A percentile compares a stretch with the other conserved stretches of the same genome.
Conservation (phyloP, 1,284 basidiomycete genomes). For the Rhodotorula sp. region DNA sequence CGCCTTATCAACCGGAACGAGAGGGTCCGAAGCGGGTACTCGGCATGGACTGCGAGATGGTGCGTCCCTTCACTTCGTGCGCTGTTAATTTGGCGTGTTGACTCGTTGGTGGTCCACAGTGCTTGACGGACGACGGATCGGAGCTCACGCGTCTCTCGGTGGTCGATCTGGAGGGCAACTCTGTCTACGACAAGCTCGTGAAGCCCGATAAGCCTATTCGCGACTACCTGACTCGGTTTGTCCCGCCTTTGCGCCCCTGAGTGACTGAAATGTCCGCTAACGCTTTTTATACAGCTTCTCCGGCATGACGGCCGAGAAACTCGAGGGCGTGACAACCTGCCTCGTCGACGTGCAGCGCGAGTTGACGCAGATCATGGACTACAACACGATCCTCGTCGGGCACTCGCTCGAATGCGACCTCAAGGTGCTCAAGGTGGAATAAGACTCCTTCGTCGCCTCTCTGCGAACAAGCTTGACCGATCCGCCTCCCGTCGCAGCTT, state of each 20-base stretch:
- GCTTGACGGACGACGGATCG: constrained; percentile 78
- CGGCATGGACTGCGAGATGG: constrained; percentile 90
- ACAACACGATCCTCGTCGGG: constrained; percentile 79
- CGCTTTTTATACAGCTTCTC: constrained; percentile 64
- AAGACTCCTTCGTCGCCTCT: constrained; percentile 44
- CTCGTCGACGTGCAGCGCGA: constrained; percentile 71
- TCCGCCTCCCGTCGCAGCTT: constrained; percentile 14
- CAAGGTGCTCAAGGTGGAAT: constrained; percentile 74
- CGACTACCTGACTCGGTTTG: constrained; percentile 82
- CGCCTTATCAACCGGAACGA: constrained; percentile 53
- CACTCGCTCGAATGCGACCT: constrained; percentile 91
- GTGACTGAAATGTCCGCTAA: background rate
- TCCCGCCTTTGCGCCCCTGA: background rate
- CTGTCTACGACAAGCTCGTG: constrained; percentile 80
- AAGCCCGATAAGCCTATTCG: constrained; percentile 74
- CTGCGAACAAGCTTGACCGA: background rate
- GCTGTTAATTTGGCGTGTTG: background rate
- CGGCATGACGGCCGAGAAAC: constrained; percentile 75
- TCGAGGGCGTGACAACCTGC: constrained; percentile 68
- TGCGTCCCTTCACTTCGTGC: constrained; percentile 49
- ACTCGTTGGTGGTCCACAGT: constrained; percentile 54
- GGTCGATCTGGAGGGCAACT: constrained; percentile 67
- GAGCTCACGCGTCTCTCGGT: constrained; percentile 80
- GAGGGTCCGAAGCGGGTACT: constrained; percentile 47
- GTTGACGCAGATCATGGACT: constrained; percentile 55